phyloP scores from a whole-genome alignment of 2,329 filamentous ascomycete genomes.

The Dothideomycetidae sp. region DNA sequence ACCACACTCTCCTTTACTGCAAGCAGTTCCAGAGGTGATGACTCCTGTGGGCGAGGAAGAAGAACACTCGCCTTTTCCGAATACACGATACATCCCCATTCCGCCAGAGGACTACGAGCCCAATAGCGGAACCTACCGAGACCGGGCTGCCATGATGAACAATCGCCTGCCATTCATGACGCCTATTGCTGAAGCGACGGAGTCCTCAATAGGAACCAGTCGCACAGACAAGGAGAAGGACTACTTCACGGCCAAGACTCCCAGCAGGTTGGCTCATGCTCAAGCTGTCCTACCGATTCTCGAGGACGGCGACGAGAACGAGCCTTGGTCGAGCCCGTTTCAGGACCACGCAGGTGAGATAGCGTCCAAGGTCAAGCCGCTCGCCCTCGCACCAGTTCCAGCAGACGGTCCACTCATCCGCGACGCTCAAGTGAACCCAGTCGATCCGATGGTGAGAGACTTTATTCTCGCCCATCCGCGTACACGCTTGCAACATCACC shows the following conservation, averaged over 20 bases:
- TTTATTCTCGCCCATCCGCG: conserved; percentile 62
- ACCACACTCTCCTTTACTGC: conserved; percentile 14
- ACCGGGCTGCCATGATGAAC: conserved; percentile 66
- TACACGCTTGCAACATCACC: conserved; percentile 58
- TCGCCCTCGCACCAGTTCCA: conserved; percentile 27
- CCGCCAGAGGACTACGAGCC: conserved; percentile 79
- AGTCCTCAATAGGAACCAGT: conserved; percentile 63
- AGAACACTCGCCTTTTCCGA: conserved; percentile 25
- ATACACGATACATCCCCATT: conserved; percentile 58
- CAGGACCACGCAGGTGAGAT: conserved; percentile 45
- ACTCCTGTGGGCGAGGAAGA: conserved; percentile 33
- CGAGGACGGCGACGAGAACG: conserved; percentile 28
- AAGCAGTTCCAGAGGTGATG: conserved; percentile 27
- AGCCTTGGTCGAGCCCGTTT: conserved; percentile 56
- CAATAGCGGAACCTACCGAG: conserved; percentile 57
- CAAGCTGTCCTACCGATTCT: conserved; percentile 22
- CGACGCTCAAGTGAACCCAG: conserved; percentile 76
- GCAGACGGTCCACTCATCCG: conserved; percentile 57
- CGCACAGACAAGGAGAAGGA: conserved; percentile 43
- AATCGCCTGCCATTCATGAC: conserved; percentile 97
- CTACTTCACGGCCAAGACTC: conserved; percentile 58
- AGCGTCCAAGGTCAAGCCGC: conserved; percentile 26
- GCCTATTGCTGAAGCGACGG: conserved; percentile 89
- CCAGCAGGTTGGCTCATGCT: conserved; percentile 43
- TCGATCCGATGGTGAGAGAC: conserved; percentile 59